phyloP scores from a whole-genome alignment of 257 asterid genomes.

The Jacaranda mimosifolia region DNA sequence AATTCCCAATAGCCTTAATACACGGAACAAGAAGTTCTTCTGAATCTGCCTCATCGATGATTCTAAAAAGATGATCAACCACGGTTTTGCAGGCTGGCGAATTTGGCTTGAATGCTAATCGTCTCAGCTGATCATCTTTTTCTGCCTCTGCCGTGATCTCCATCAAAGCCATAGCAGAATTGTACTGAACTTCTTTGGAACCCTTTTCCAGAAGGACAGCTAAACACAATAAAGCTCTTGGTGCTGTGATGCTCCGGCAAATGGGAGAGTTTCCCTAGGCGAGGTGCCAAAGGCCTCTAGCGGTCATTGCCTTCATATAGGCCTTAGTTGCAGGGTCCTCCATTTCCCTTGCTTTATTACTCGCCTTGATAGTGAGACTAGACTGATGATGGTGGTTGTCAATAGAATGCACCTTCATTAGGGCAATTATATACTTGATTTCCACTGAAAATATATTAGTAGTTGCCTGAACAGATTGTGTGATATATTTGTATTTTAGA shows the following conservation, averaged over 20 bases:
- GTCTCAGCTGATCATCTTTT: conserved; percentile 61
- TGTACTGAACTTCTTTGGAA: conserved; percentile 62
- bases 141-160: conserved; percentile 80
- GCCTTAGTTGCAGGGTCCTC: conserved; percentile 82
- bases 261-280: conserved; percentile 73
- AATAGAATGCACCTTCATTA: conserved; percentile 24
- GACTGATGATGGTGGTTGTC: conserved; percentile 53
- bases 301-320: conserved; percentile 82
- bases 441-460: too few species aligned
- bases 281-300: conserved; percentile 83
- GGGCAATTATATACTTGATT: too few species aligned
- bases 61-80: conserved; percentile 61
- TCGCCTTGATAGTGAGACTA: conserved; percentile 48
- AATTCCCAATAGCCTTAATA: conserved; percentile 60
- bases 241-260: conserved; percentile 84
- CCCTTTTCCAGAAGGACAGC: conserved; percentile 83
- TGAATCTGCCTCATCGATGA: conserved; percentile 55
- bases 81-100: conserved; percentile 79
- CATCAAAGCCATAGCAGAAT: conserved; percentile 88
- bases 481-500: too few species aligned
- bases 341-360: conserved; percentile 67
- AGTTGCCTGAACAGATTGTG: too few species aligned
- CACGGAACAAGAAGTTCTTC: conserved; percentile 74
- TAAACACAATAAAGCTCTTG: conserved; percentile 78
- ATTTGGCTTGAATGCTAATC: conserved; percentile 78